These are phyloP conservation scores for Scheffersomyces lignosus DNA, from an alignment of 805 yeast genomes.

Conservation along the genomic window DNA sequence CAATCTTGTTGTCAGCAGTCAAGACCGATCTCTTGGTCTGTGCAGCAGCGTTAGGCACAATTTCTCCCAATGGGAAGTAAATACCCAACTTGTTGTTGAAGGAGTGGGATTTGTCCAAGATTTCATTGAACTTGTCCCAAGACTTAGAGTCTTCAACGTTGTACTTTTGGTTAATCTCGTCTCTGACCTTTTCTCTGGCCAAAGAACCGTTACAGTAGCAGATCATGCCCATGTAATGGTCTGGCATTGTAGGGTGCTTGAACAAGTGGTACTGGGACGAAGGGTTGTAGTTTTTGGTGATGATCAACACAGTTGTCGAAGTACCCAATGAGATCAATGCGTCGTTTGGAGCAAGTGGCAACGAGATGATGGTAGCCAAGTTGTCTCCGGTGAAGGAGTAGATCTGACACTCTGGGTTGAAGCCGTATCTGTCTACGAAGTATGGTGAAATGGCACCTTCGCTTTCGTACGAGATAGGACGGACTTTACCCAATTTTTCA, in stretches of 20 bases:
- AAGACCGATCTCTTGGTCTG: constrained; percentile 57
- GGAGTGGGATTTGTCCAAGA: constrained; percentile 40
- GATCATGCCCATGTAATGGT: constrained; percentile 89
- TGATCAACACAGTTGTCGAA: constrained; percentile 82
- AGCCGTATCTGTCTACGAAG: constrained; percentile 65
- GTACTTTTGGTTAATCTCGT: constrained; percentile 53
- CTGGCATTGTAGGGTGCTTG: constrained; percentile 78
- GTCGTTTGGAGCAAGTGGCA: constrained; percentile 77
- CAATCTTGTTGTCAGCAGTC: constrained; percentile 23
- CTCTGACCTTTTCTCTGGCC: constrained; percentile 77
- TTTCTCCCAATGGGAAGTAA: constrained; percentile 88
- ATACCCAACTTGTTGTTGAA: constrained; percentile 61
- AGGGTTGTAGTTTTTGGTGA: constrained; percentile 76
- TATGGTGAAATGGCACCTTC: constrained; percentile 59
- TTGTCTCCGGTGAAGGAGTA: constrained; percentile 90
- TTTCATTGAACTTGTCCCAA: constrained; percentile 65
- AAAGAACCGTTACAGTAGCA: constrained; percentile 91
- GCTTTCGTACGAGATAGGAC: constrained; percentile 49
- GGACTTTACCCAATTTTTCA: constrained; percentile 53
- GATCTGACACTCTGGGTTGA: constrained; percentile 54
- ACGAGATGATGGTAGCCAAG: constrained; percentile 79
- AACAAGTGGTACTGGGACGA: constrained; percentile 83
- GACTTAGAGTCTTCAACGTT: constrained; percentile 28
- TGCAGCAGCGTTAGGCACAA: constrained; percentile 77
- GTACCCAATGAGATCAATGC: constrained; percentile 84